Evolutionary conservation across 1,139 yeast species (phyloP), one percentile per base, ranked within the genome.

Genomic region (Pichia sp.): DNA sequence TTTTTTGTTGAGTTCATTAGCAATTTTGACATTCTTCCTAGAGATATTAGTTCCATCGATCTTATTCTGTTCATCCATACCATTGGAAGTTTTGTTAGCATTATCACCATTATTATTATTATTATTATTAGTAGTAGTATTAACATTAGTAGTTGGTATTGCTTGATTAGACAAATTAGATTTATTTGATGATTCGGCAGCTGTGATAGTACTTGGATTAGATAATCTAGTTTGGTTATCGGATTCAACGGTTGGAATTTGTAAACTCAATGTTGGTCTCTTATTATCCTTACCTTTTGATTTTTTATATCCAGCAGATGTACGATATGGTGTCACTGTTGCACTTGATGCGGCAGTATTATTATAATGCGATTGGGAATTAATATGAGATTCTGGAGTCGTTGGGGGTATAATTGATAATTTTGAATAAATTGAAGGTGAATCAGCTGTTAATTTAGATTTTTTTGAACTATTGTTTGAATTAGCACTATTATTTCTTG

Each of bases 191-290:
- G 52, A 45, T 30, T 43, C 45, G 2, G 40, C 43, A 3, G 47
- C 52, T 3, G 53, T 49, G 7, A 49, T 40, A 11, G 51, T 49
- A 2, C 43, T 35, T 20, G 41, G 39, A 29, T 45, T 41, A 2
- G 49, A 45, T 23, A 35, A 6, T 25, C n/a, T n/a, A n/a, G n/a
- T n/a, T n/a, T n/a, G n/a, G n/a, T n/a, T n/a, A n/a, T n/a, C n/a
- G n/a, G 51, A 54, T 5, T 56, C 52, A 26, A 55, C 49, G 1
- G 52, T 50, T 8, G 64, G 64, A 11, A 61, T 61, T 30, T 57
- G 55, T 30, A 61, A 50, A 42, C 62, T 57, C 34, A 61, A 48
- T 2, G 62, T 54, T 11, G 64, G 64, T 42, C 64, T 48, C n/a
- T n/a, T n/a, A n/a, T n/a, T n/a, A 16, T 44, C 48, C n/a, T 39